phyloP scores from a whole-genome alignment of 2,329 filamentous ascomycete species.

The Lasiodiplodia theobromae region DNA sequence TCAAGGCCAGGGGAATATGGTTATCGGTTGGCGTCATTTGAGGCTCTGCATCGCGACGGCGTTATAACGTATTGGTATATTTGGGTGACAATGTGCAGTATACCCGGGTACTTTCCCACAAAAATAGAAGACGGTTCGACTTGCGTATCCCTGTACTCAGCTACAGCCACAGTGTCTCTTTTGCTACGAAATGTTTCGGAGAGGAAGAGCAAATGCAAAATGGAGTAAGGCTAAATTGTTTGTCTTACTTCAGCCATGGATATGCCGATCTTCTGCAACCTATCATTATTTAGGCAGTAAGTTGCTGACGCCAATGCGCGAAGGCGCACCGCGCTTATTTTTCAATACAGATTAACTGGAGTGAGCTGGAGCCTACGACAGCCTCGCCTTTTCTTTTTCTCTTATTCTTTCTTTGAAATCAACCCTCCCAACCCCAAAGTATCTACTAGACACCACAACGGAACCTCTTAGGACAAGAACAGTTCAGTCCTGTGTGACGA shows the following conservation, averaged over 20 bases:
- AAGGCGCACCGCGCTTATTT: background rate
- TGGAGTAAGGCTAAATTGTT: background rate
- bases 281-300: background rate
- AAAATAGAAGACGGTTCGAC: background rate
- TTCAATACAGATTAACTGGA: background rate
- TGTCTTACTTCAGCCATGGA: background rate
- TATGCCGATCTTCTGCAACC: background rate
- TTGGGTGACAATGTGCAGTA: background rate
- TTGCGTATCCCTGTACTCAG: background rate
- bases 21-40: background rate
- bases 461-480: background rate
- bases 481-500: background rate
- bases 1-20: background rate
- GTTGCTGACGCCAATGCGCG: background rate
- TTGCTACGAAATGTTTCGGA: background rate
- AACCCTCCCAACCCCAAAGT: background rate
- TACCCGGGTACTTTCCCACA: background rate
- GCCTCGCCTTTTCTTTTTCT: background rate
- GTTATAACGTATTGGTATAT: conserved; percentile 2
- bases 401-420: background rate
- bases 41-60: conserved; percentile 16
- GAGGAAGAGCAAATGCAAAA: background rate
- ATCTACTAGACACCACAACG: background rate
- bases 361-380: background rate
- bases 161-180: background rate